Evolutionary conservation across 2,329 filamentous ascomycete genomes (phyloP).

Genomic region (Drechslerella coelobrocha): DNA sequence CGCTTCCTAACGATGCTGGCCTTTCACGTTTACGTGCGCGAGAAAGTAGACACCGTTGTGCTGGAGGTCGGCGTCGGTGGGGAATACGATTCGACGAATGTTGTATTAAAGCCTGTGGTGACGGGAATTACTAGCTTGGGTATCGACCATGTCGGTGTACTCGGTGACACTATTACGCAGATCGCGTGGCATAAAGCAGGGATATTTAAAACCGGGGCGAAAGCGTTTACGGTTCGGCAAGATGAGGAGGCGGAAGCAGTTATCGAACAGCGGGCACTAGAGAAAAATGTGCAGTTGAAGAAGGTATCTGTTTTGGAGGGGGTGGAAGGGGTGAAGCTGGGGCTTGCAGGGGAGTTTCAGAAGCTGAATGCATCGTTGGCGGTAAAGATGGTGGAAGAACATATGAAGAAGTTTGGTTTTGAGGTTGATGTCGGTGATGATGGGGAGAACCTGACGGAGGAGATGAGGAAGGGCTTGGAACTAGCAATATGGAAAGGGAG

Average conservation of each 20-base stretch:
- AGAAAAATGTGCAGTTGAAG: conserved; percentile 63
- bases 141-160: conserved; percentile 81
- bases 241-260: conserved; percentile 65
- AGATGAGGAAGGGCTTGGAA: conserved; percentile 71
- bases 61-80: conserved; percentile 95
- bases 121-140: conserved; percentile 80
- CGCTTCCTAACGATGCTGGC: conserved; percentile 88
- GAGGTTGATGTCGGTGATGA: conserved; percentile 57
- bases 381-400: conserved; percentile 65
- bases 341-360: conserved; percentile 64
- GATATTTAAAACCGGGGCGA: conserved; percentile 74
- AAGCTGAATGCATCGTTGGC: conserved; percentile 68
- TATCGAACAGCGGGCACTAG: conserved; percentile 66
- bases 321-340: conserved; percentile 55
- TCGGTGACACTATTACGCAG: conserved; percentile 77
- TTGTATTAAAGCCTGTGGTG: conserved; percentile 73
- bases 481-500: conserved; percentile 74
- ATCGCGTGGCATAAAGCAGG: conserved; percentile 95
- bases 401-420: conserved; percentile 62
- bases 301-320: conserved; percentile 58
- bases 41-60: conserved; percentile 78
- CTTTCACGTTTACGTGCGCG: conserved; percentile 78
- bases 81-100: conserved; percentile 90
- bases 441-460: conserved; percentile 63
- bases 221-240: conserved; percentile 70